These are phyloP conservation scores for Sclerospora graminicola DNA, from an alignment of 352 stramenopile species.

Conservation along the genomic window DNA sequence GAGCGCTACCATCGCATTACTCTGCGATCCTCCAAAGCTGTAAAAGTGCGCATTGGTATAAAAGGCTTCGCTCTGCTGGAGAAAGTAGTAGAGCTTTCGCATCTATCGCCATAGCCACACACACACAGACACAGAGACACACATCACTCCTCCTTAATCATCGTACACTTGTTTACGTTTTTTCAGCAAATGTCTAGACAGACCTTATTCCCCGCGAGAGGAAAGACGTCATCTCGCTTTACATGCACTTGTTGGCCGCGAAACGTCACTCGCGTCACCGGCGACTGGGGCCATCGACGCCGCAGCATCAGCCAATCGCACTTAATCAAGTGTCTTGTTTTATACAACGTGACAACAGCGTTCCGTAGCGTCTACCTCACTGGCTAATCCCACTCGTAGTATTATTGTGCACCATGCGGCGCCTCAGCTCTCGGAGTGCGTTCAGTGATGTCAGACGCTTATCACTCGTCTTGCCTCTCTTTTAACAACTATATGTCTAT, in stretches of 20 bases:
- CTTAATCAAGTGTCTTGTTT: constrained; percentile 3
- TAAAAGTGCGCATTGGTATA: constrained; percentile 46
- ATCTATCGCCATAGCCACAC: constrained; percentile 28
- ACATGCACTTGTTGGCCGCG: constrained; percentile 60
- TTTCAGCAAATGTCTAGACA: background rate
- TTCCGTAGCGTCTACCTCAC: constrained; percentile 4
- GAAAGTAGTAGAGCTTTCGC: constrained; percentile 76
- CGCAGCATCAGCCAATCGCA: constrained; percentile 12
- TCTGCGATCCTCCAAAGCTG: constrained; percentile 74
- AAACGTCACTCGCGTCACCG: constrained; percentile 56
- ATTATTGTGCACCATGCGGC: constrained; percentile 23
- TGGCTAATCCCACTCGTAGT: background rate
- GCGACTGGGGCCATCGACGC: constrained; percentile 21
- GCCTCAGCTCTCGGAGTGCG: constrained; percentile 45
- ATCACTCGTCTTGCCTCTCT: background rate
- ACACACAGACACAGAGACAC: background rate
- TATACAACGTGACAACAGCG: constrained; percentile 11
- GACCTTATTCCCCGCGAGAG: constrained; percentile 78
- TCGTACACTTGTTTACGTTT: too few relatives aligned
- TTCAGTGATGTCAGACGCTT: background rate
- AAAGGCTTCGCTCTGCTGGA: constrained; percentile 52
- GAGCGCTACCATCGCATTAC: constrained; percentile 81
- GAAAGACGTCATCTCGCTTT: constrained; percentile 76
- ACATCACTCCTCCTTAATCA: background rate
- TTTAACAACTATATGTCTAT: too few relatives aligned